Base-by-base conservation (phyloP, 768 basidiomycete genomes). In the Pilatotrama ljubarskyi region DNA sequence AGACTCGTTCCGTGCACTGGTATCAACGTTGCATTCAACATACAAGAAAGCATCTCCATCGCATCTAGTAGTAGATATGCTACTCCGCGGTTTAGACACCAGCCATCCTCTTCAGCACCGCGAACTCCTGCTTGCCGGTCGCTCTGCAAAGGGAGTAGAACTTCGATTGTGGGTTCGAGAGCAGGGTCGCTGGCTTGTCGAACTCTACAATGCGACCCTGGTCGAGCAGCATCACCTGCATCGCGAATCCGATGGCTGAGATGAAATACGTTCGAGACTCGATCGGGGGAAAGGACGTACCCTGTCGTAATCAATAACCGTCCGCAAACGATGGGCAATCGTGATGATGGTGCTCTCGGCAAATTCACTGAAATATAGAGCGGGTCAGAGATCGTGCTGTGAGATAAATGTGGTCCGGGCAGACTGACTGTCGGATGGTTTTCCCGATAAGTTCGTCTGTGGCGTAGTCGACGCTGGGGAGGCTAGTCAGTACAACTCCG, bases 371-470 rank as follows among this genome's bases (percentile, higher is more conserved):
- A 51, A 37, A 5, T 36, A 36, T 14, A 18, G 9, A 9, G 3
- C 18, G 52, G 40, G 51, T 57, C 38, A 62, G 55, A 44, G 32
- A 54, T 56, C 24, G 22, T n/a, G 11, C n/a, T 25, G 10, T 10
- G 44, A 56, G 49, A 51, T 46, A 67, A 66, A 90, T 87, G 82
- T 80, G 22, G 36, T 37, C 5, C 37, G 36, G 26, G 5, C 47
- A 29, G 38, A 77, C 86, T 69, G 68, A 92, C 91, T 86, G 84
- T 76, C 88, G 75, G 43, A 92, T 92, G 3, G 90, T 91, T 69
- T 88, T 88, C 37, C 87, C 80, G 65, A 92, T 95, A 3, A 94
- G 78, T 68, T 93, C 91, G 69, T 95, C 93, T 0, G 93, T 94
- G 20, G 91, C 91, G 70, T 93, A 91, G 70, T 92, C 90, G 47